Conservation (phyloP, 768 basidiomycete species). For the Chiua virens region DNA sequence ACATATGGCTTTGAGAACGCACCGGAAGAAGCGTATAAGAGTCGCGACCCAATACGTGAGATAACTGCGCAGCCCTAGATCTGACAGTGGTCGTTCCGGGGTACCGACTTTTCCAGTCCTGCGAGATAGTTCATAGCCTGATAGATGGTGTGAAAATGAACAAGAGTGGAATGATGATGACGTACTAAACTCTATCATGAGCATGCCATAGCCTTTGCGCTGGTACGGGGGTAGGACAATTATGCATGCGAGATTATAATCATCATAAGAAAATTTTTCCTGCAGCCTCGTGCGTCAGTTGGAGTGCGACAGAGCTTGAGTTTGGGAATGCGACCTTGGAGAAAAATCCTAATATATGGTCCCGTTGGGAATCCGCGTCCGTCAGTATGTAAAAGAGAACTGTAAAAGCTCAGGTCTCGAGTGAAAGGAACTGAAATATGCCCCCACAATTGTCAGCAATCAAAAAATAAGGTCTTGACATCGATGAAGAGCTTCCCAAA, state of each 20-base stretch:
- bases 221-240: conserved; percentile 94
- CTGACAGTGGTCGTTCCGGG: conserved; percentile 93
- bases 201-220: conserved; percentile 85
- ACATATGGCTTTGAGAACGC: conserved; percentile 4
- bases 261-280: conserved; percentile 96
- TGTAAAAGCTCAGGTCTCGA: neutral
- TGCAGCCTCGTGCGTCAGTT: conserved; percentile 22
- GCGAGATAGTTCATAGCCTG: conserved; percentile 92
- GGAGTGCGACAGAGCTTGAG: neutral
- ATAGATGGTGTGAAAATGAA: neutral
- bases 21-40: conserved; percentile 83
- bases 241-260: conserved; percentile 97
- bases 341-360: conserved; percentile 78
- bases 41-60: conserved; percentile 85
- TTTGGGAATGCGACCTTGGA: conserved; percentile 47
- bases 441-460: conserved; percentile 79
- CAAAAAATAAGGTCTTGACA: conserved; percentile 93
- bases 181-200: conserved; percentile 98
- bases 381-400: conserved; percentile 94
- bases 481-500: conserved; percentile 99
- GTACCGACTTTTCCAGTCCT: conserved; percentile 79
- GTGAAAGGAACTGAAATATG: neutral
- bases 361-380: conserved; percentile 73
- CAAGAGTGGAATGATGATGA: conserved; percentile 2
- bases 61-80: conserved; percentile 89